Base-by-base conservation (phyloP, 2,329 filamentous ascomycete species). In the Ascochyta viciae-villosae region DNA sequence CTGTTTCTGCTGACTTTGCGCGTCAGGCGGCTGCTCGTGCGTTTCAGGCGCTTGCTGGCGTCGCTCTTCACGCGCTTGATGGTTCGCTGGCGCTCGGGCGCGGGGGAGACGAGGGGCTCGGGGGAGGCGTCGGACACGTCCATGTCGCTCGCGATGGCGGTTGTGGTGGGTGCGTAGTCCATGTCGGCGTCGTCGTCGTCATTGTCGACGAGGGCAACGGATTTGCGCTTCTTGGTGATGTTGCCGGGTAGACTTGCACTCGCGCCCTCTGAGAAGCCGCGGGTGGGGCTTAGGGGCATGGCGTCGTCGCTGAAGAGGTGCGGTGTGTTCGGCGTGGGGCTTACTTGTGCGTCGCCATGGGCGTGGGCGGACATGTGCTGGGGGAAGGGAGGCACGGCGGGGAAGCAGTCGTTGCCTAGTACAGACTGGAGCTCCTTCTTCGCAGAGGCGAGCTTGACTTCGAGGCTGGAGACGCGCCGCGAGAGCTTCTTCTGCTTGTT, bases 401-500 rank as follows among this genome's bases (percentile, higher is more conserved):
- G 74, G 6, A 74, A 67, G 34, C 82, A 77, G 24, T 54, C 58
- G 34, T 81, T 78, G 22, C 57, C 54, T 15, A 83, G 72, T 35
- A 82, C 76, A 5, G 81, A 74, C 29, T 78, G 76, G 23, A 88
- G 77, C 69, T 88, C 82, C 44, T 78, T 78, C 31, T 83, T 79
- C 8, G 84, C 84, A 33, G 79, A 77, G 15, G 83, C 76, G 27
- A 88, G 78, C 66, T 87, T 86, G 12, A 76, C 70, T 63, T 88
- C 85, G 12, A 88, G 78, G 60, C 87, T 81, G 61, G 83, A 86
- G 27, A 88, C 85, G 48, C 83, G 80, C 73, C 85, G 86, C 37
- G 80, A 76, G 29, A 88, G 74, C 58, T 84, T 86, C 54, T 81
- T 77, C 63, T 87, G 83, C 63, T 81, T 82, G 45, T 81, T 77